Evolutionary conservation across 225 moss, liverwort and hornwort genomes (phyloP).

Genomic region (Asterella californica): DNA sequence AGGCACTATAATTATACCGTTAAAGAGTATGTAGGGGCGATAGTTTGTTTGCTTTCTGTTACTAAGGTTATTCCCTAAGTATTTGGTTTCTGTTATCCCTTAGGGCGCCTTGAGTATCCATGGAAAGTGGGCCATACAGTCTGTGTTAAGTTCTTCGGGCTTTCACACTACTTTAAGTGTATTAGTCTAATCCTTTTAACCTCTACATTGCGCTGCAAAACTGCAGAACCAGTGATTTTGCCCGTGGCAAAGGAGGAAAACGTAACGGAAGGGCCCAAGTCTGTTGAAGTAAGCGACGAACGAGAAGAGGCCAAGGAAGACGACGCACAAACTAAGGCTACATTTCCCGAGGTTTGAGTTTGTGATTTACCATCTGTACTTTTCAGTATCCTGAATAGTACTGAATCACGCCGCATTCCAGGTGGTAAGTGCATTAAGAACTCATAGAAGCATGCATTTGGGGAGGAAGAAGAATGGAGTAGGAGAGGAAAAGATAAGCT

Average conservation of each 20-base stretch:
- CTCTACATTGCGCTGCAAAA: background rate
- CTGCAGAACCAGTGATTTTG: constrained; percentile 47
- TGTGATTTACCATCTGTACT: background rate
- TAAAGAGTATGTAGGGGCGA: no score
- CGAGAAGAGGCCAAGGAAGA: constrained; percentile 33
- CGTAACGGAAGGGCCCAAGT: constrained; percentile 45
- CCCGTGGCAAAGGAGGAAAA: constrained; percentile 48
- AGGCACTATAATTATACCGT: no score
- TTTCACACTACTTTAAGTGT: background rate
- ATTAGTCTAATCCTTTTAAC: background rate
- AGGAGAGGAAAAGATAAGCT: background rate
- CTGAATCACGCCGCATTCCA: no score
- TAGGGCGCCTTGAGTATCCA: background rate
- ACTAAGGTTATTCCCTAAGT: no score
- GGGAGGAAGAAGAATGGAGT: background rate
- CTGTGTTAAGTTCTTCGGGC: background rate
- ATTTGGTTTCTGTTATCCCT: no score
- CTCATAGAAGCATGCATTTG: background rate
- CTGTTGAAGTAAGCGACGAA: constrained; percentile 51
- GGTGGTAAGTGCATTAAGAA: no score
- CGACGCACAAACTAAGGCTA: constrained; percentile 44
- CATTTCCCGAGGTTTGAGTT: constrained; percentile 32
- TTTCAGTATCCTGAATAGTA: background rate
- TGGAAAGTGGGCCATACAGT: background rate
- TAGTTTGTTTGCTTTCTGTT: background rate